Base-by-base conservation (phyloP, 345 rosid genomes). In the Salix caprea region DNA sequence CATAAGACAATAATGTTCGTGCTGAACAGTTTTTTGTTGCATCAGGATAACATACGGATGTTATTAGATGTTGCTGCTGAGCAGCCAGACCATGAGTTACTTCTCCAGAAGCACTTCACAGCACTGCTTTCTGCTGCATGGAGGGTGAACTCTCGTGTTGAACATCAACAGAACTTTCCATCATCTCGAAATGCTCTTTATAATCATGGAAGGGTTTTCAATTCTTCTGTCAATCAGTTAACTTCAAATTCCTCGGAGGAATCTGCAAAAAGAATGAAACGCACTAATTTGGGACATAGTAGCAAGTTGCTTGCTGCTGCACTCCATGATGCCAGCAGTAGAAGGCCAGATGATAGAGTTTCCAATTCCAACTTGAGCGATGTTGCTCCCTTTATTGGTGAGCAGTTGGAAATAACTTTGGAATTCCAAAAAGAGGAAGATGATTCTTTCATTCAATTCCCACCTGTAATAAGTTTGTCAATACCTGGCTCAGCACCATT, bases 71-170 rank as follows among this genome's bases (percentile, higher is more conserved):
- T 91, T 85, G 88, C 90, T 71, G 82, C 91, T 65, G 96, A 89
- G 80, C 92, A 87, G 85, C 92, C 91, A 73, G 97, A 96, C 82
- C 85, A 84, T 37, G 99, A 96, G 85, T 87, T 87, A 74, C 97
- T 96, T 69, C 93, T 96, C 71, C 99, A 91, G 82, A 92, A 82
- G 83, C 99, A 96, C 86, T 96, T 92, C 79, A 85, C 94, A 10
- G 92, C 93, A 67, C 81, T 96, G 80, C 92, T 96, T 72, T 87
- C 98, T 74, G 83, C 98, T 21, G 87, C 89, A 32, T 92, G 99
- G 99, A 89, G 86, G 90, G 82, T 54, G 65, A 80, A 81, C 12
- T 74, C 83, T 67, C 77, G 48, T 62, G 58, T 54, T 72, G 86
- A 84, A 67, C 64, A 24, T 18, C 76, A 69, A 73, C 84, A 79